A percentile compares a stretch with the other conserved stretches of the same genome.
These are phyloP conservation scores for Rhodotorula sp. DNA, from an alignment of 1,284 basidiomycete genomes.

Conservation along the genomic window DNA sequence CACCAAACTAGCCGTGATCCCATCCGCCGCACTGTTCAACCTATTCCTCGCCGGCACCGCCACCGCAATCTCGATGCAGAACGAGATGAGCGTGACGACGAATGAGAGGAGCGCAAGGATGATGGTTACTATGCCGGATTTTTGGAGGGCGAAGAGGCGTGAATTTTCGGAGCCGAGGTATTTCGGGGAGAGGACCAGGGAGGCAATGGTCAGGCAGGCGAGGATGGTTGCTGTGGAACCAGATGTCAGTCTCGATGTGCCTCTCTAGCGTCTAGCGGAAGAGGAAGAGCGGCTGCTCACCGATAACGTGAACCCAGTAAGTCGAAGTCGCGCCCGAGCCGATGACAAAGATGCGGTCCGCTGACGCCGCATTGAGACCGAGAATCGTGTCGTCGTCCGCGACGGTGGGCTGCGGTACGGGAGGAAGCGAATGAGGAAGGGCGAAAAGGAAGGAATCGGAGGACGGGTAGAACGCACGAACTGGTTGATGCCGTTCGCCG, in stretches of 20 bases:
- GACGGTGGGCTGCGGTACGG: slow-evolving; percentile 7
- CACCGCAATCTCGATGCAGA: slow-evolving; percentile 29
- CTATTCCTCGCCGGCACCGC: slow-evolving; percentile 29
- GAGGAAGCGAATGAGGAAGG: background rate
- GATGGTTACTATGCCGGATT: slow-evolving; percentile 37
- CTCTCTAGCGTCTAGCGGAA: background rate
- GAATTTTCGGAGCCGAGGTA: slow-evolving; percentile 35
- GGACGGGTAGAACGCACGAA: slow-evolving; percentile 20
- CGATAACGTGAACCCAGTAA: slow-evolving; percentile 35
- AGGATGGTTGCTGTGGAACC: slow-evolving; percentile 25
- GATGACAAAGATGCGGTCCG: slow-evolving; percentile 14
- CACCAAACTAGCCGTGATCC: slow-evolving; percentile 22
- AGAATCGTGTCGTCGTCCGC: slow-evolving; percentile 24
- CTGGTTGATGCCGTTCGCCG: slow-evolving; percentile 29
- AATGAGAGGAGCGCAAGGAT: slow-evolving; percentile 22
- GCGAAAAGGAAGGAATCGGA: background rate
- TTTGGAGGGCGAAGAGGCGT: slow-evolving; percentile 33
- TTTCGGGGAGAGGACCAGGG: slow-evolving; percentile 29
- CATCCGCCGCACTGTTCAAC: slow-evolving; percentile 15
- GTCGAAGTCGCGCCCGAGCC: slow-evolving; percentile 15
- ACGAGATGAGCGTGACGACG: slow-evolving; percentile 25
- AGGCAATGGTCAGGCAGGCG: slow-evolving; percentile 13
- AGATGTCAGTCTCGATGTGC: no score
- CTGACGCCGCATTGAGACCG: slow-evolving; percentile 3
- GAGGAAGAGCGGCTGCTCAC: slow-evolving; percentile 9